Evolutionary conservation across 768 basidiomycete genomes (phyloP), one percentile per base, ranked within the genome.

Genomic region (Auricularia cornea): DNA sequence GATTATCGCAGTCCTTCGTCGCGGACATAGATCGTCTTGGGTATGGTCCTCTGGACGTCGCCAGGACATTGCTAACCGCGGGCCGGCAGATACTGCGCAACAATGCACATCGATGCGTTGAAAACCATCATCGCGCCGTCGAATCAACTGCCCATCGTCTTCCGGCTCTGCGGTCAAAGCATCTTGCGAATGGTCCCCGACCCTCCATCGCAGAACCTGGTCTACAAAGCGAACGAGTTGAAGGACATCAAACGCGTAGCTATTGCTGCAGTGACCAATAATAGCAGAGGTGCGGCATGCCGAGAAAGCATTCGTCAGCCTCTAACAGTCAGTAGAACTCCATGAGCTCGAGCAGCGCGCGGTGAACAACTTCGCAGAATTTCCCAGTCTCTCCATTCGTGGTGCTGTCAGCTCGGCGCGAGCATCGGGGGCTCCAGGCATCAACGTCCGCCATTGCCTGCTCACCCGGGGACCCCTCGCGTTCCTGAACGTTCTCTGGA

Each of bases 401-500:
- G 6, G 44, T 20, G 44, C 44, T 18, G 23, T 48, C 23, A 23
- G 6, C 6, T 5, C 23, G 69, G 85, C 87, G 26, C 80, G 83
- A 38, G 77, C 84, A 18, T 84, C 84, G 56, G 89, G 86, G 64
- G 81, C 83, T 0, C 84, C 88, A 14, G 78, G 74, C 51, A 76
- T 93, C 60, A 87, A 92, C 67, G 77, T 92, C 40, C 79, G 84
- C 59, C 81, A 83, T 30, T 89, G 86, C 67, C 77, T 90, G n/a
- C 80, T 81, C 51, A 73, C 83, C 63, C 76, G 77, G 1, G 74
- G 84, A 3, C 84, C 88, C 3, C 80, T 81, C 8, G 79, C 81
- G 64, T 90, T 92, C 68, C 78, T 92, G 38, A 72, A 80, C 29
- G 68, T 82, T 1, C 76, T 92, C n/a, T 93, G 90, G 90, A 75